These are phyloP conservation scores for Hirsutella rhossiliensis DNA, from an alignment of 2,329 filamentous ascomycete genomes.

Conservation along the genomic window DNA sequence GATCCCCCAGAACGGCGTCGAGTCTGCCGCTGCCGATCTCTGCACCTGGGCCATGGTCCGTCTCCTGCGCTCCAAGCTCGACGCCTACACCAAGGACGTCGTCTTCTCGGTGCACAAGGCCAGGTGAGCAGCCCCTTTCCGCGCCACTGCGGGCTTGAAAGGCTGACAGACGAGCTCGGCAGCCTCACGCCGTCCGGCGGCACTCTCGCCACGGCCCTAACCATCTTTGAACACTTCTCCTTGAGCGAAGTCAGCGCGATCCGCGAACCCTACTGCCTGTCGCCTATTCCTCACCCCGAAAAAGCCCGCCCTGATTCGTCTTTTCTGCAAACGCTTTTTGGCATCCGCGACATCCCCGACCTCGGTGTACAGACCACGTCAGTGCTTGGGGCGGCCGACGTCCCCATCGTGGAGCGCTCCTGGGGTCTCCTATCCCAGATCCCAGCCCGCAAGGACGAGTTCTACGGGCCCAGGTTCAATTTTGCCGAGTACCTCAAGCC, in stretches of 20 bases:
- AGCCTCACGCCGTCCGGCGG: conserved; percentile 44
- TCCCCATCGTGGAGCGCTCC: conserved; percentile 43
- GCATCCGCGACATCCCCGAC: conserved; percentile 33
- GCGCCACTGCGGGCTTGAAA: not conserved
- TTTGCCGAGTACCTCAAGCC: conserved; percentile 43
- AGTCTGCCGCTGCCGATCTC: conserved; percentile 51
- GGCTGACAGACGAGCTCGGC: not conserved
- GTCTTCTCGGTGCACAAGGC: conserved; percentile 35
- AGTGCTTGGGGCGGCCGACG: conserved; percentile 35
- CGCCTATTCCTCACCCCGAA: conserved; percentile 37
- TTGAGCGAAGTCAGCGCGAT: conserved; percentile 33
- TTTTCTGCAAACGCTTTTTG: conserved; percentile 34
- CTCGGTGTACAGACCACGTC: conserved; percentile 46
- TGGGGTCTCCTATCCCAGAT: conserved; percentile 47
- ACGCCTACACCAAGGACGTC: conserved; percentile 38
- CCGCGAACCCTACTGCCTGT: conserved; percentile 40
- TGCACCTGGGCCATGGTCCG: conserved; percentile 41
- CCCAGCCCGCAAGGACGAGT: conserved; percentile 28
- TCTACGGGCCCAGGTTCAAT: conserved; percentile 50
- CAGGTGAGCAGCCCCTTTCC: conserved; percentile 16
- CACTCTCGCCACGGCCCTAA: conserved; percentile 56
- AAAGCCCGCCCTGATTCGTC: conserved; percentile 15
- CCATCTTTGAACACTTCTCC: conserved; percentile 39
- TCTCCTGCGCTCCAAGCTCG: conserved; percentile 35
- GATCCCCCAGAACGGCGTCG: conserved; percentile 49